phyloP scores from a whole-genome alignment of 2,329 filamentous ascomycete species.

The Penicillium sp. region DNA sequence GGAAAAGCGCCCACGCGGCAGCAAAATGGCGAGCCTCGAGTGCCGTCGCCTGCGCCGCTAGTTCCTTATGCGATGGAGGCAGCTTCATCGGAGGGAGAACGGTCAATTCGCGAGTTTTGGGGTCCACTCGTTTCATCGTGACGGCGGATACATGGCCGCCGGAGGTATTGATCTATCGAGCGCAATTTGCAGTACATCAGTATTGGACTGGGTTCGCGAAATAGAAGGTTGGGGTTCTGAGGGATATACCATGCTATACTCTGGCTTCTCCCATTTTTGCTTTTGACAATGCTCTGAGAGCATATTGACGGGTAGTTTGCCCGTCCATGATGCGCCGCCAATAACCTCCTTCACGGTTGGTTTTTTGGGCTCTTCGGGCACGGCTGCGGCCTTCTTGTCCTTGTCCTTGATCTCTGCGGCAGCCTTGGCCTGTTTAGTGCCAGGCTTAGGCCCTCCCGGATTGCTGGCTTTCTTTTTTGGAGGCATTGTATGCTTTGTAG shows the following conservation, averaged over 20 bases:
- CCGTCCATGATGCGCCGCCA: conserved; percentile 94
- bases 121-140: conserved; percentile 69
- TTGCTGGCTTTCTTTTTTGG: conserved; percentile 44
- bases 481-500: conserved; percentile 30
- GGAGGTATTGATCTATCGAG: conserved; percentile 59
- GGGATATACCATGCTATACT: conserved; percentile 71
- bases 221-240: neutral
- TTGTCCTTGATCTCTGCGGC: conserved; percentile 35
- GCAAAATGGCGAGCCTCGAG: conserved; percentile 92
- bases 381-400: conserved; percentile 34
- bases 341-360: conserved; percentile 74
- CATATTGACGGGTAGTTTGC: conserved; percentile 91
- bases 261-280: conserved; percentile 91
- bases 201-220: neutral
- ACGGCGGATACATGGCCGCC: conserved; percentile 80
- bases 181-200: neutral
- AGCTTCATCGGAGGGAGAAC: conserved; percentile 80
- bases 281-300: conserved; percentile 94
- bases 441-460: conserved; percentile 39
- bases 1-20: conserved; percentile 85
- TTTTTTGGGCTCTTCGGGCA: conserved; percentile 53
- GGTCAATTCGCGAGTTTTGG: conserved; percentile 77
- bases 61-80: conserved; percentile 71
- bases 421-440: conserved; percentile 43
- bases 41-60: conserved; percentile 73